A percentile compares a stretch with the other conserved stretches of the same genome.
Evolutionary conservation across 2,329 filamentous ascomycete genomes (phyloP).

Genomic region (Huntiella moniliformis): DNA sequence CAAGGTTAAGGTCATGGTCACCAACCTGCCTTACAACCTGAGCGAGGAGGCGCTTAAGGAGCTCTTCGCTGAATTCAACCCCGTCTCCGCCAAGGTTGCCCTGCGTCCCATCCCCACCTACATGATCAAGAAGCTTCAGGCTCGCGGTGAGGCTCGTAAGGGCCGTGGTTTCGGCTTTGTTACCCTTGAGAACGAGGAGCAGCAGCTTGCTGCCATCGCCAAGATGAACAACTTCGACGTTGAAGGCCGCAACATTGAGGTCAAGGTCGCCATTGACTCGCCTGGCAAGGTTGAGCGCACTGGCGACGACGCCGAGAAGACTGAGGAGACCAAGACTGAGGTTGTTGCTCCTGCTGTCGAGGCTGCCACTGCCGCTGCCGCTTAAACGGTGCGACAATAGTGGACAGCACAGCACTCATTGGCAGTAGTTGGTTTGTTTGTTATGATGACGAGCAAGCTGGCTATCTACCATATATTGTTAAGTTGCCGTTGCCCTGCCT

Average conservation of each 20-base stretch:
- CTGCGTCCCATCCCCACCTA: conserved; percentile 96
- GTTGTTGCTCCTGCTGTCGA: neutral
- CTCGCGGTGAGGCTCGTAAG: conserved; percentile 94
- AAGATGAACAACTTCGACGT: conserved; percentile 99
- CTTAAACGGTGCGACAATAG: conserved; percentile 4
- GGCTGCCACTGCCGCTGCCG: conserved; percentile 2
- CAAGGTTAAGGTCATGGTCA: conserved; percentile 99
- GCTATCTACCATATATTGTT: neutral
- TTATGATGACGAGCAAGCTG: too few species aligned
- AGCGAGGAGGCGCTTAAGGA: conserved; percentile 97
- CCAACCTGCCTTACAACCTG: conserved; percentile 95
- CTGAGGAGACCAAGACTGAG: conserved; percentile 2
- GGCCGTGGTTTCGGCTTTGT: conserved; percentile 98
- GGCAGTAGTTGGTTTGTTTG: too few species aligned
- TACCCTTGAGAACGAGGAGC: conserved; percentile 81
- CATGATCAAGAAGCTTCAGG: conserved; percentile 99
- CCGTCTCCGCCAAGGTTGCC: conserved; percentile 91
- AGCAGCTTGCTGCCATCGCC: conserved; percentile 87
- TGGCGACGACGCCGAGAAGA: conserved; percentile 33
- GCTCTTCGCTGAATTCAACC: conserved; percentile 82
- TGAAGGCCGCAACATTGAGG: conserved; percentile 94
- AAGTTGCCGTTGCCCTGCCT: conserved; percentile 1
- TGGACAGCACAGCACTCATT: neutral
- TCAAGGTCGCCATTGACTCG: conserved; percentile 99
- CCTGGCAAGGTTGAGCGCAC: conserved; percentile 91